Conservation (phyloP, 2,329 filamentous ascomycete genomes). For the Trichophyton mentagrophytes region DNA sequence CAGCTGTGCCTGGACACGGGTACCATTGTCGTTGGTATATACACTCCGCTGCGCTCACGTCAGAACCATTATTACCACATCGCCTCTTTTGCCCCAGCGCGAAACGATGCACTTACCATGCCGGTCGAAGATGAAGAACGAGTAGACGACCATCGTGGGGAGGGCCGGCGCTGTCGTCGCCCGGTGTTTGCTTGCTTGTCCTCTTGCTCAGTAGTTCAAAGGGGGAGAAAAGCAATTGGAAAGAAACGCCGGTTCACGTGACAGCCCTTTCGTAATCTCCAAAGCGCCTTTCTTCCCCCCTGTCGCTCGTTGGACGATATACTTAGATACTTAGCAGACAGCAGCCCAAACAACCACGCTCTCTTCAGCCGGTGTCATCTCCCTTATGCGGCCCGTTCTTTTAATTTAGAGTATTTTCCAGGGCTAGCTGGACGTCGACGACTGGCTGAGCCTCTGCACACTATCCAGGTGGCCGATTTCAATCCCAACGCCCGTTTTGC, state of each 20-base stretch:
- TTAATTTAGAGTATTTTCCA: neutral
- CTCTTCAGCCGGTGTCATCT: neutral
- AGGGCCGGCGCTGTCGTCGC: neutral
- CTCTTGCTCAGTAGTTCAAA: neutral
- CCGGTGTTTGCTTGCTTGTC: neutral
- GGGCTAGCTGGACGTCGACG: neutral
- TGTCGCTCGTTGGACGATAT: too few species aligned
- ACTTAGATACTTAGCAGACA: neutral
- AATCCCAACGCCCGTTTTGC: neutral
- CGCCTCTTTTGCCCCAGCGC: neutral
- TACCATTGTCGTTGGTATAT: slow-evolving; percentile 89
- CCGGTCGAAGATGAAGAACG: slow-evolving; percentile 97
- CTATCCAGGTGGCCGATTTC: neutral
- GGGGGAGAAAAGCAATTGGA: neutral
- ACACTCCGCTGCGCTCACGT: slow-evolving; percentile 63
- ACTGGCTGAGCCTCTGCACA: neutral
- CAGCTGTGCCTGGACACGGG: slow-evolving; percentile 36
- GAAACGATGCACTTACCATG: slow-evolving; percentile 52
- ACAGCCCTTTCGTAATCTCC: neutral
- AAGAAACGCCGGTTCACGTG: neutral
- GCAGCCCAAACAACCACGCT: neutral
- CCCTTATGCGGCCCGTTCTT: neutral
- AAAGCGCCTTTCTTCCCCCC: neutral
- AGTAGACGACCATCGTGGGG: slow-evolving; percentile 71
- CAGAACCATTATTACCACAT: neutral